These are phyloP conservation scores for Camellia oleifera DNA, from an alignment of 179 eudicot species.

Conservation along the genomic window DNA sequence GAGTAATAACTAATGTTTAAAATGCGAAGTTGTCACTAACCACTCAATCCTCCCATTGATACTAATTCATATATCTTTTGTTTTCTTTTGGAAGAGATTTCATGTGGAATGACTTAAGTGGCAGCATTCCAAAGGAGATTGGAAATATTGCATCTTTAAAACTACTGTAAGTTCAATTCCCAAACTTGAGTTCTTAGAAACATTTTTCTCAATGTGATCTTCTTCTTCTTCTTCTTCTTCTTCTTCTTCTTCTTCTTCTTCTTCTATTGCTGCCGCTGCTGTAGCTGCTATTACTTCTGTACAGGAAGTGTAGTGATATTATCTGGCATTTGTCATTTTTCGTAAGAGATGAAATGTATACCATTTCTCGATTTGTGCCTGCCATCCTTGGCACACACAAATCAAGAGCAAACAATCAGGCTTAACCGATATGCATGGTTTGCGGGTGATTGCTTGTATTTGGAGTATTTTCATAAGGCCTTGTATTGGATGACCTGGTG, in stretches of 20 bases:
- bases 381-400: too few relatives aligned
- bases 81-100: slow-evolving; percentile 49
- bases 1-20: slow-evolving; percentile 26
- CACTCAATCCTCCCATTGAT: background rate
- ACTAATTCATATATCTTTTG: slow-evolving; percentile 6
- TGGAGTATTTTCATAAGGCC: too few relatives aligned
- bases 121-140: slow-evolving; percentile 80
- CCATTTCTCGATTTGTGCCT: too few relatives aligned
- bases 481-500: too few relatives aligned
- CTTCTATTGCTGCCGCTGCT: background rate
- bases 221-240: background rate
- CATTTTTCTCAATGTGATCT: background rate
- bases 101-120: slow-evolving; percentile 77
- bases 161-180: slow-evolving; percentile 54
- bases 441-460: too few relatives aligned
- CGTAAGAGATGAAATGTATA: background rate
- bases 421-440: too few relatives aligned
- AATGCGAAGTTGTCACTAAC: background rate
- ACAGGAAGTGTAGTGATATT: background rate
- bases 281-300: background rate
- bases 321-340: background rate
- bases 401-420: too few relatives aligned
- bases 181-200: background rate
- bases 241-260: background rate
- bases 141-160: slow-evolving; percentile 61